Conservation (phyloP, 352 stramenopile genomes). For the Detonula confervacea region DNA sequence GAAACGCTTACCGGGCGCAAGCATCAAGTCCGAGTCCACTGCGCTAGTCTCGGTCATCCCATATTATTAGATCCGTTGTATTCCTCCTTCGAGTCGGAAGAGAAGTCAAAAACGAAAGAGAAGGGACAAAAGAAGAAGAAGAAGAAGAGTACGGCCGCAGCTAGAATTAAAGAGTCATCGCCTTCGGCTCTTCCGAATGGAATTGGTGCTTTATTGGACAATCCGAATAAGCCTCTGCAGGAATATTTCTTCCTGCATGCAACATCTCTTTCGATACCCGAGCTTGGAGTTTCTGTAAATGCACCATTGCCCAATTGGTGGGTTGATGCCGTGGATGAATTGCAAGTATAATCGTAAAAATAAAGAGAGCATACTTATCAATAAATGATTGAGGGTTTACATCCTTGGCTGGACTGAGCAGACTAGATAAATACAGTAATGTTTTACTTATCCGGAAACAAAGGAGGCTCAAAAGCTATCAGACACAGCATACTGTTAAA, state of each 20-base stretch:
- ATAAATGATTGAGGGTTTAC: too few relatives aligned
- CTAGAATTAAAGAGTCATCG: background rate
- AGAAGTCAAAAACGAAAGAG: slow-evolving; percentile 18
- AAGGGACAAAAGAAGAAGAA: slow-evolving; percentile 20
- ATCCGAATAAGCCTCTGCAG: slow-evolving; percentile 1
- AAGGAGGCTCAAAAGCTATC: too few relatives aligned
- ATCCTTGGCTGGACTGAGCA: too few relatives aligned
- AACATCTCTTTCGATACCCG: slow-evolving; percentile 48
- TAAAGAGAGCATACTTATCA: too few relatives aligned
- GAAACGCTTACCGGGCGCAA: slow-evolving; percentile 76
- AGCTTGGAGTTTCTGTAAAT: slow-evolving; percentile 55
- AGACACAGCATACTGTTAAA: too few relatives aligned
- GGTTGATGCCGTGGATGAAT: slow-evolving; percentile 43
- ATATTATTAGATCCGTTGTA: slow-evolving; percentile 73
- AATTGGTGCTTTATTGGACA: slow-evolving; percentile 11
- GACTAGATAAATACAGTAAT: too few relatives aligned
- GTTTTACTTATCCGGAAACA: too few relatives aligned
- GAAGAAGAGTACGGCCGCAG: background rate
- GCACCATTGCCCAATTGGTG: slow-evolving; percentile 64
- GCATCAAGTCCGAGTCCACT: slow-evolving; percentile 82
- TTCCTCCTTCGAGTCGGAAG: slow-evolving; percentile 17
- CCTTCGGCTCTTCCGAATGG: background rate
- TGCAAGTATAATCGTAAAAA: too few relatives aligned
- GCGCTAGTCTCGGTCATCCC: slow-evolving; percentile 56
- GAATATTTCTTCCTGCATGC: slow-evolving; percentile 73